These are phyloP conservation scores for Tagetes patula DNA, from an alignment of 129 eudicot species.

Conservation along the genomic window DNA sequence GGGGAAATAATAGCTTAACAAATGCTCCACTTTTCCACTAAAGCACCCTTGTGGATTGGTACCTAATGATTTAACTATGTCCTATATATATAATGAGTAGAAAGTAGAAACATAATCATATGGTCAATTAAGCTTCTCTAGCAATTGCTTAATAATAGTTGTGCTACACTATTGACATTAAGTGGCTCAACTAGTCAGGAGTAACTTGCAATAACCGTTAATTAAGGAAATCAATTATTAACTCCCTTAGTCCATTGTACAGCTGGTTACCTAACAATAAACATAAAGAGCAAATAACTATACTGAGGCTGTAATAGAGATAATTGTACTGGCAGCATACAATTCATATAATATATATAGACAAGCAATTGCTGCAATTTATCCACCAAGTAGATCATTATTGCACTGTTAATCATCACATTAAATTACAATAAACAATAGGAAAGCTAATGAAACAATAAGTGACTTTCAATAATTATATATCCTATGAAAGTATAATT, in stretches of 20 bases:
- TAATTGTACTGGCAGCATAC: slow-evolving; percentile 11
- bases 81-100: background rate
- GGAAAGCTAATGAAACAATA: slow-evolving; percentile 19
- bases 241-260: background rate
- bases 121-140: slow-evolving; percentile 3
- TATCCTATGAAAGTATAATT: slow-evolving; percentile 11
- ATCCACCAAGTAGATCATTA: background rate
- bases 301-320: background rate
- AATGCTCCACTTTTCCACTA: background rate
- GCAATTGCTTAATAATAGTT: background rate
- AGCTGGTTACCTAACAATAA: background rate
- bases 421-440: slow-evolving; percentile 12
- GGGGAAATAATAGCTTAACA: background rate
- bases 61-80: background rate
- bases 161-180: background rate
- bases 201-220: background rate
- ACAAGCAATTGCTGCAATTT: background rate
- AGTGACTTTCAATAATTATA: background rate
- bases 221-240: background rate
- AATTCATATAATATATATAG: background rate
- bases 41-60: background rate
- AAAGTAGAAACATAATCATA: background rate
- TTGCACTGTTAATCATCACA: slow-evolving; percentile 7
- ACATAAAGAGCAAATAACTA: slow-evolving; percentile 1
- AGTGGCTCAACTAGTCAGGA: background rate